phyloP scores from a whole-genome alignment of 2,329 filamentous ascomycete species.

The Alternaria sp. region DNA sequence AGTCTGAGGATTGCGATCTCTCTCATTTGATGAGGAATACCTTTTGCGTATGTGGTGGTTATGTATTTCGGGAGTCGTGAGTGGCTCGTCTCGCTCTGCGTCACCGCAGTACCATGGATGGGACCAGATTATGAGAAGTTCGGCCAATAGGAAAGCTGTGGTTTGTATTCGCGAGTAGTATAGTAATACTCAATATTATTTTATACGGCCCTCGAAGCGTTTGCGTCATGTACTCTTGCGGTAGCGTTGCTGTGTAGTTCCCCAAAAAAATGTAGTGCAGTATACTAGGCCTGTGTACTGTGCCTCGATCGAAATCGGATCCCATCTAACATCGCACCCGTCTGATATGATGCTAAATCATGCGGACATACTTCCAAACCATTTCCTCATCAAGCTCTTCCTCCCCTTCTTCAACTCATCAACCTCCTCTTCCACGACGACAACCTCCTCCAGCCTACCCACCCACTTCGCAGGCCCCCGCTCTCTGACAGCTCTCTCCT shows the following conservation, averaged over 20 bases:
- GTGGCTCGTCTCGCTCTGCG: too few relatives aligned
- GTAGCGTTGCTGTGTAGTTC: neutral
- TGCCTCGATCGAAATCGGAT: neutral
- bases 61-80: too few relatives aligned
- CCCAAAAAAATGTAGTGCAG: neutral
- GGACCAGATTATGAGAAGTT: neutral
- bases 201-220: neutral
- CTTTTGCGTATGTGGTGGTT: too few relatives aligned
- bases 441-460: slow-evolving; percentile 1
- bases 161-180: neutral
- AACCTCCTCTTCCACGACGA: slow-evolving; percentile 12
- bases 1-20: too few relatives aligned
- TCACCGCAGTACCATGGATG: neutral
- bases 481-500: slow-evolving; percentile 35
- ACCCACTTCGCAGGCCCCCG: slow-evolving; percentile 10
- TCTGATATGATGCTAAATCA: neutral
- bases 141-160: neutral
- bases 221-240: neutral
- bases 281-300: neutral
- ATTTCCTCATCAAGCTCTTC: slow-evolving; percentile 24
- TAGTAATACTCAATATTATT: neutral
- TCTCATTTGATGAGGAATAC: too few relatives aligned
- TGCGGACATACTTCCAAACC: slow-evolving; percentile 19
- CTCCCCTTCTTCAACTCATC: slow-evolving; percentile 4
- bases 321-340: neutral